A percentile compares a stretch with the other conserved stretches of the same genome.
These are phyloP conservation scores for Gaeumannomyces tritici DNA, from an alignment of 2,329 filamentous ascomycete genomes.

Conservation along the genomic window DNA sequence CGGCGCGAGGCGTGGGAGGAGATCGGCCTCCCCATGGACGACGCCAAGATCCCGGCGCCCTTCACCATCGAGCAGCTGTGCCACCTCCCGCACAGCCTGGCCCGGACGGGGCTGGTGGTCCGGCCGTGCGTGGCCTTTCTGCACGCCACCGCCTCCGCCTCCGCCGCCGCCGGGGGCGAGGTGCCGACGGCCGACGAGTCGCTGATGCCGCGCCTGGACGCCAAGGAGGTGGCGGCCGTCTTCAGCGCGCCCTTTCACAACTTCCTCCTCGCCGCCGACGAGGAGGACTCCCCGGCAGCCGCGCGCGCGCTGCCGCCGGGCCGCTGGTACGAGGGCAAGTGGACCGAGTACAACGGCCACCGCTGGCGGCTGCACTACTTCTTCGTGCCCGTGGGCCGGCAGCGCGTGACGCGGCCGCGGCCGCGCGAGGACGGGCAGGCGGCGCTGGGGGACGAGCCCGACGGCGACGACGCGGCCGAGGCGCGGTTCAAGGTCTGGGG, in stretches of 20 bases:
- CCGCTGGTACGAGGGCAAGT: slow-evolving; percentile 77
- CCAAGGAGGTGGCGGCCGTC: slow-evolving; percentile 85
- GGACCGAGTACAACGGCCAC: slow-evolving; percentile 69
- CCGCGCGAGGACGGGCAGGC: slow-evolving; percentile 29
- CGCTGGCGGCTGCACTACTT: slow-evolving; percentile 90
- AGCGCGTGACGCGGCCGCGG: slow-evolving; percentile 54
- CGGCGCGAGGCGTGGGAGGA: slow-evolving; percentile 87
- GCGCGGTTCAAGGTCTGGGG: slow-evolving; percentile 80
- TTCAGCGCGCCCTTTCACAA: slow-evolving; percentile 85
- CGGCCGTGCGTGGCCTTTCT: slow-evolving; percentile 72
- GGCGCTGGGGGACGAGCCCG: slow-evolving; percentile 30
- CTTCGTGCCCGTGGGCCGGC: slow-evolving; percentile 69
- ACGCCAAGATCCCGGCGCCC: slow-evolving; percentile 58
- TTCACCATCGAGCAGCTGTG: slow-evolving; percentile 85
- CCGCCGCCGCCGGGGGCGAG: slow-evolving; percentile 11
- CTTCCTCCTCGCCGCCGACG: slow-evolving; percentile 58
- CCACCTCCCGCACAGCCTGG: slow-evolving; percentile 67
- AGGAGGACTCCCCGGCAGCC: slow-evolving; percentile 28
- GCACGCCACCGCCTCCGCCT: slow-evolving; percentile 43
- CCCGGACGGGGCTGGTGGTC: slow-evolving; percentile 64
- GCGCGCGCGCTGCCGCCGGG: slow-evolving; percentile 43
- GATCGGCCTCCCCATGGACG: slow-evolving; percentile 73
- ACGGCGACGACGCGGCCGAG: slow-evolving; percentile 34
- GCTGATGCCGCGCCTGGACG: slow-evolving; percentile 73
- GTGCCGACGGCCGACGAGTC: slow-evolving; percentile 51